Evolutionary conservation across 352 stramenopile species (phyloP).

Genomic region (Pythium aquatile): DNA sequence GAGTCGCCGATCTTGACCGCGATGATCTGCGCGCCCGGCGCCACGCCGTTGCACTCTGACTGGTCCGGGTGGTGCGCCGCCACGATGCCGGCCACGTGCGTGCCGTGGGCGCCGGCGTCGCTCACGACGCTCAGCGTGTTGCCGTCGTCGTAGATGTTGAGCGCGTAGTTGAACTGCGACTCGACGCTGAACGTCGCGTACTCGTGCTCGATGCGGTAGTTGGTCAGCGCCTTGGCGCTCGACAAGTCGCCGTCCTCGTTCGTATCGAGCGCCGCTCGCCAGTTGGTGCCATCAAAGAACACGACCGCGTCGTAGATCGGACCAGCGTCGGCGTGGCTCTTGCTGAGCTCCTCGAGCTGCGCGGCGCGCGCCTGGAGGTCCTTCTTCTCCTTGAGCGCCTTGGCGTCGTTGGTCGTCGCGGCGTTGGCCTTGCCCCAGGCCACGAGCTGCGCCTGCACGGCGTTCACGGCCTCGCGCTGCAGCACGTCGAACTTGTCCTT

Average conservation of each 20-base stretch:
- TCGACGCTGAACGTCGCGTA: constrained; percentile 89
- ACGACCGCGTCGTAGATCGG: constrained; percentile 93
- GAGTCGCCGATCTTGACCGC: constrained; percentile 95
- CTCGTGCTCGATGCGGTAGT: constrained; percentile 74
- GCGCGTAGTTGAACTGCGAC: constrained; percentile 92
- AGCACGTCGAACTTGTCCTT: constrained; percentile 75
- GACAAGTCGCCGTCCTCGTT: constrained; percentile 85
- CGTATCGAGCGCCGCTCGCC: constrained; percentile 86
- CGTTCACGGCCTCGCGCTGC: constrained; percentile 64
- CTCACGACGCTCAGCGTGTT: constrained; percentile 92
- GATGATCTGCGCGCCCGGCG: constrained; percentile 91
- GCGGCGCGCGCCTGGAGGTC: constrained; percentile 79
- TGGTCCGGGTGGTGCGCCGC: constrained; percentile 88
- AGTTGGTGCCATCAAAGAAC: constrained; percentile 80
- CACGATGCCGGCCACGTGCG: constrained; percentile 95
- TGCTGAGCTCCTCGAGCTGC: constrained; percentile 68
- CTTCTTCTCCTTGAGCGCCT: constrained; percentile 55
- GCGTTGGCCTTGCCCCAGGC: constrained; percentile 61
- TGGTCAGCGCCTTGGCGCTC: constrained; percentile 55
- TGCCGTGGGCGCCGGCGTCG: constrained; percentile 93
- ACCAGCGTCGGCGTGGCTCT: constrained; percentile 87
- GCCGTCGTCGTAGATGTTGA: constrained; percentile 95
- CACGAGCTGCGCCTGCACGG: constrained; percentile 57
- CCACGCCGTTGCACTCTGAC: constrained; percentile 90
- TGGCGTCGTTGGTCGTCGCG: constrained; percentile 58